phyloP scores from a whole-genome alignment of 768 basidiomycete species.

The Harrya chromipes region DNA sequence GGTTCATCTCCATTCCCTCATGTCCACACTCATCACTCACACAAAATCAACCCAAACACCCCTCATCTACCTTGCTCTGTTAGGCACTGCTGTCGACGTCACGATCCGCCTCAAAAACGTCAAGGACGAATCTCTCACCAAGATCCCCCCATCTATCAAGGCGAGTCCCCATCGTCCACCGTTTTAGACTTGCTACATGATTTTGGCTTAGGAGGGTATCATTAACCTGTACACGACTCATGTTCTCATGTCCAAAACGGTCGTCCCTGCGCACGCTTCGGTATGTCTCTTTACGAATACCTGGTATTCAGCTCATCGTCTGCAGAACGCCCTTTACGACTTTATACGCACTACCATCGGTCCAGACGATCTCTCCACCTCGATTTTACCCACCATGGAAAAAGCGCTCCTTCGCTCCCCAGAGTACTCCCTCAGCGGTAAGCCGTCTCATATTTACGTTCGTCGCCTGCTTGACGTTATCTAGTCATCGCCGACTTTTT shows the following conservation, averaged over 20 bases:
- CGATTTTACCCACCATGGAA: slow-evolving; percentile 70
- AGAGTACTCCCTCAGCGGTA: slow-evolving; percentile 68
- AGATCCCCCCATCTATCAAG: slow-evolving; percentile 47
- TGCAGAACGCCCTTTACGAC: slow-evolving; percentile 53
- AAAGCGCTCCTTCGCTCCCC: slow-evolving; percentile 81
- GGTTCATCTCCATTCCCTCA: slow-evolving; percentile 45
- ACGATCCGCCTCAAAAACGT: slow-evolving; percentile 60
- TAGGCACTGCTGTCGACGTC: slow-evolving; percentile 72
- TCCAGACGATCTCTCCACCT: slow-evolving; percentile 46
- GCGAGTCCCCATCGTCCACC: slow-evolving; percentile 24
- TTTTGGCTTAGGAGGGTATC: slow-evolving; percentile 47
- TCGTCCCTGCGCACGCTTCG: slow-evolving; percentile 55
- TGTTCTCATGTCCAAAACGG: slow-evolving; percentile 65
- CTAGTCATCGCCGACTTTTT: slow-evolving; percentile 61
- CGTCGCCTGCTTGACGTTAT: background rate
- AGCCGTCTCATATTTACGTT: slow-evolving; percentile 13
- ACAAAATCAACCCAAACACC: slow-evolving; percentile 49
- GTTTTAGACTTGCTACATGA: background rate
- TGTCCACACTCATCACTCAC: slow-evolving; percentile 50
- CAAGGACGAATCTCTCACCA: slow-evolving; percentile 40
- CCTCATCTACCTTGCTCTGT: slow-evolving; percentile 44
- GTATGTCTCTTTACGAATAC: slow-evolving; percentile 37
- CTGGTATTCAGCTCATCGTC: slow-evolving; percentile 8
- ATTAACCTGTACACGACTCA: slow-evolving; percentile 54
- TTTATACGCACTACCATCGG: slow-evolving; percentile 56